Percentiles rank a stretch among this genome's conserved stretches.
These are phyloP conservation scores for Lepidium didymum DNA, from an alignment of 345 rosid species.

Conservation along the genomic window DNA sequence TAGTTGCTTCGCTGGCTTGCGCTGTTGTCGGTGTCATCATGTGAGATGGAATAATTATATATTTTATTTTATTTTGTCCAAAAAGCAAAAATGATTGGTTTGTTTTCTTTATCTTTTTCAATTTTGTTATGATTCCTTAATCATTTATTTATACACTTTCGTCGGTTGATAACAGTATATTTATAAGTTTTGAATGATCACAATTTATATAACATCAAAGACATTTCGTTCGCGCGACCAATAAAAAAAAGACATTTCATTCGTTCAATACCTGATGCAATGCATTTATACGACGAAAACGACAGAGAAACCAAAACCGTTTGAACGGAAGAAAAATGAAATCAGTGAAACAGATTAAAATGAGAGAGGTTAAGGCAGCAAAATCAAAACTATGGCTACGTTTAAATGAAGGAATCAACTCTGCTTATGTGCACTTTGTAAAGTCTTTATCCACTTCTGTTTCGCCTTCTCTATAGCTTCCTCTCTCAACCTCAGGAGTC, in stretches of 20 bases:
- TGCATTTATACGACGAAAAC: background rate
- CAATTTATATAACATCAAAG: background rate
- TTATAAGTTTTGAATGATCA: background rate
- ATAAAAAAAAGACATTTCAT: too few species aligned
- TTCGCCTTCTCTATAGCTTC: constrained; percentile 60
- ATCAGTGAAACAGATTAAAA: background rate
- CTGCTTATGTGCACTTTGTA: background rate
- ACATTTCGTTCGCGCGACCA: background rate
- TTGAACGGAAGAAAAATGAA: background rate
- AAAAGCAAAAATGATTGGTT: background rate
- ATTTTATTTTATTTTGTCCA: background rate
- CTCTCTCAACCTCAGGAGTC: constrained; percentile 58
- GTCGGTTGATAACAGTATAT: background rate
- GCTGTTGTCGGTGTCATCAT: constrained; percentile 31
- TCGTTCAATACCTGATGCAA: background rate
- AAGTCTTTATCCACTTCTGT: constrained; percentile 42
- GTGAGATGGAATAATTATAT: constrained; percentile 16
- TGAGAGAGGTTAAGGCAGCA: background rate
- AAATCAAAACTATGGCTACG: background rate
- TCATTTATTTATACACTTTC: background rate
- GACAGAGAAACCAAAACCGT: background rate
- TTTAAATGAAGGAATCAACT: background rate
- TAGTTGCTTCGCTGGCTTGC: constrained; percentile 36
- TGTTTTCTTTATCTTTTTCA: background rate
- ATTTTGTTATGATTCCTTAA: background rate